Evolutionary conservation across 176 grass and related monocot genomes (phyloP), one percentile per base, ranked within the genome.

Genomic region (Cenchrus fungigraminus): DNA sequence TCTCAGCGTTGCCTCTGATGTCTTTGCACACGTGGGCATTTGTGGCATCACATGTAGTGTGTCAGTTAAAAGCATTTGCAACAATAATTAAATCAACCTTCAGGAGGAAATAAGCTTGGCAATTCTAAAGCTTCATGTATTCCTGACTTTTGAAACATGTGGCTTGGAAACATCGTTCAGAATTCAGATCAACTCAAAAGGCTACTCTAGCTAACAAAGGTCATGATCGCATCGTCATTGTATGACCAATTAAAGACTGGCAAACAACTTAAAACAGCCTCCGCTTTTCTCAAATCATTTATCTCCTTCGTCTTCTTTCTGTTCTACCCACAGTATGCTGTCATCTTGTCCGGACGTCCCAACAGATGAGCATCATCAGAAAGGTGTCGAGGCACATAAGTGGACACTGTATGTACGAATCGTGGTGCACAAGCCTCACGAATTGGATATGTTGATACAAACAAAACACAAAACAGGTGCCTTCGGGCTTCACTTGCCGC

Each of bases 401-500:
- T 58, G 65, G 57, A 67, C 54, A 25, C 74, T 44, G 34, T 79
- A 74, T 84, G 66, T 78, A 82, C 59, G 74, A 55, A 82, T 58
- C 25, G 34, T 40, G n/a, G 83, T 47, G 79, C 59, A 89, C 58
- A 74, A 74, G 68, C 65, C 65, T 72, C 32, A 78, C n/a, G 9
- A 13, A 31, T 60, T 86, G 49, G 20, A 12, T 32, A 77, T 82
- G 59, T 22, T 19, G 28, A 68, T 4, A 65, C 72, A 86, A 82
- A 86, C 13, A 49, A 16, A 83, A 86, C 1, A 34, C 45, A 73
- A 67, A 79, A 60, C 15, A 13, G 0, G 14, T 7, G 65, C 17
- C 15, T 87, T 72, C 75, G n/a, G 89, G 45, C 67, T 92, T 95
- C 84, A 93, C 49, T 90, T 97, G 78, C 74, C 66, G 37, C 89